Conservation (phyloP, 805 yeast species). For the Candida yuanshanica region DNA sequence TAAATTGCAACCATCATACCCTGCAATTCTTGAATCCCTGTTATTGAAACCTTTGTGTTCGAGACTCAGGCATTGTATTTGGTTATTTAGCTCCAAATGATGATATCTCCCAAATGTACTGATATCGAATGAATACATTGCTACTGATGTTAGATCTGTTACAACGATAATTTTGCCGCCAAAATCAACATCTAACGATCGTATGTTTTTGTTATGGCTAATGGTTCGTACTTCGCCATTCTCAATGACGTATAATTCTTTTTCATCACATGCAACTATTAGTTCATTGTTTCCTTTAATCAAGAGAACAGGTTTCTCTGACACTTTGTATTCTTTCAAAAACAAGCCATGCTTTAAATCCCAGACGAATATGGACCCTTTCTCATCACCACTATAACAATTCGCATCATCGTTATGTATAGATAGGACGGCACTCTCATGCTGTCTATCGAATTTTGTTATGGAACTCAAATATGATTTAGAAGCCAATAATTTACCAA, state of each 20-base stretch:
- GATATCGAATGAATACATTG: slow-evolving; percentile 10
- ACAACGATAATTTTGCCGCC: slow-evolving; percentile 15
- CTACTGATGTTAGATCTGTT: slow-evolving; percentile 4
- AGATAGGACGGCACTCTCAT: slow-evolving; percentile 8
- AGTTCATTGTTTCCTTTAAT: slow-evolving; percentile 9
- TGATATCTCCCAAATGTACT: slow-evolving; percentile 10
- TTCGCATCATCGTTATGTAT: slow-evolving; percentile 12
- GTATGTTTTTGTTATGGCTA: not conserved
- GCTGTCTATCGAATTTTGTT: slow-evolving; percentile 5
- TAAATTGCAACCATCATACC: slow-evolving; percentile 23
- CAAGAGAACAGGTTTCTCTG: slow-evolving; percentile 2
- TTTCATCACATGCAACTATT: slow-evolving; percentile 8
- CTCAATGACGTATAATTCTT: slow-evolving; percentile 6
- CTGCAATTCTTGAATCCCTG: slow-evolving; percentile 15
- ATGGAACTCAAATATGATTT: slow-evolving; percentile 13
- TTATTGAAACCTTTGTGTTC: slow-evolving; percentile 8
- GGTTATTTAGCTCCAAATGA: not conserved
- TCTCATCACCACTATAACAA: slow-evolving; percentile 19
- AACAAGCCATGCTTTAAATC: slow-evolving; percentile 12
- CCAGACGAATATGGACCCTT: slow-evolving; percentile 14
- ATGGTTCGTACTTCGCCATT: slow-evolving; percentile 2
- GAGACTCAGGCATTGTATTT: slow-evolving; percentile 10
- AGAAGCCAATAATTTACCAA: slow-evolving; percentile 10
- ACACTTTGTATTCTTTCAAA: slow-evolving; percentile 5
- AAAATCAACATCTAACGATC: slow-evolving; percentile 21